These are phyloP conservation scores for Lasiodiplodia theobromae DNA, from an alignment of 2,329 filamentous ascomycete species.

Conservation along the genomic window DNA sequence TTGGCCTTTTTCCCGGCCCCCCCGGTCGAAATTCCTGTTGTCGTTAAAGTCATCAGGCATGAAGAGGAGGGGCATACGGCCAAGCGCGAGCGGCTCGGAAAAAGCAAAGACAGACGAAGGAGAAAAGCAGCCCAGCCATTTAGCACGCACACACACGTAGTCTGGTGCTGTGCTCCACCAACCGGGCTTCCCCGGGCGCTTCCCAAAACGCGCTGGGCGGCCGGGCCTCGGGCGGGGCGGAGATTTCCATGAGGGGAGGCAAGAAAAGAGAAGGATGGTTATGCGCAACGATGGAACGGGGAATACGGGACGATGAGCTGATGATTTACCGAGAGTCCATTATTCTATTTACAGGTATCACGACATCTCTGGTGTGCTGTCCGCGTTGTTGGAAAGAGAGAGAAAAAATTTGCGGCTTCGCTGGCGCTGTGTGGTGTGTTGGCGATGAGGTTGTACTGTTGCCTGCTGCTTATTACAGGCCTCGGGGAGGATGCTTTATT, in stretches of 20 bases:
- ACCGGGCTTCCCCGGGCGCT: conserved; percentile 21
- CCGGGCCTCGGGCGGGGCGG: neutral
- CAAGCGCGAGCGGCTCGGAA: neutral
- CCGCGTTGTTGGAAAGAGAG: neutral
- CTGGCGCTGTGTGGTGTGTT: neutral
- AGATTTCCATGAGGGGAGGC: neutral
- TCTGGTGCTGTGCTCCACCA: neutral
- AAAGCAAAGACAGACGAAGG: neutral
- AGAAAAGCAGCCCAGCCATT: neutral
- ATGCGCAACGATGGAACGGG: neutral
- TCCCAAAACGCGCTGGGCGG: conserved; percentile 11
- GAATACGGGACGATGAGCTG: neutral
- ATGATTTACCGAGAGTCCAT: neutral
- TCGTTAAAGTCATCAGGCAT: neutral
- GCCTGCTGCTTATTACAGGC: neutral
- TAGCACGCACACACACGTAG: neutral
- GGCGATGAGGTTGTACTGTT: neutral
- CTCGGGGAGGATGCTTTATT: neutral
- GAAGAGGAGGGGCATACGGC: neutral
- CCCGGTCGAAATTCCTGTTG: neutral
- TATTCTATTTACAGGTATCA: neutral
- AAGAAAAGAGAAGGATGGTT: neutral
- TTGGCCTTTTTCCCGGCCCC: neutral
- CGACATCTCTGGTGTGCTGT: neutral
- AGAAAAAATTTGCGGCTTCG: neutral